phyloP scores from a whole-genome alignment of 306 rosid species.

The Luffa aegyptiaca region DNA sequence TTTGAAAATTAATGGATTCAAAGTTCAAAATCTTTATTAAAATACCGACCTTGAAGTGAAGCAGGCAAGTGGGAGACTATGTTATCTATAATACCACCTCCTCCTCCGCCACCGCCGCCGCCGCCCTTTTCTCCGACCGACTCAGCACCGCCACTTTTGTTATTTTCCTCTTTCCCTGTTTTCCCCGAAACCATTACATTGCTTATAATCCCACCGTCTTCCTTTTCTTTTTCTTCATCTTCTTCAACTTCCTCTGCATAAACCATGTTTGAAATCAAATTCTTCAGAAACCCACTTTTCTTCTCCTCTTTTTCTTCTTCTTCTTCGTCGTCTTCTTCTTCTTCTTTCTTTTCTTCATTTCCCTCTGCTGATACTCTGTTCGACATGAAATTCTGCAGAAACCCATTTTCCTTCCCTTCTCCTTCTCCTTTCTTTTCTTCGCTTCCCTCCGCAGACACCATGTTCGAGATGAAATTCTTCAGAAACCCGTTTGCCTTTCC shows the following conservation, averaged over 20 bases:
- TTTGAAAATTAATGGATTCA: neutral
- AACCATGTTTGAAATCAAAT: slow-evolving; percentile 9
- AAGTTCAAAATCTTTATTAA: neutral
- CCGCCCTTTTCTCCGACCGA: slow-evolving; percentile 11
- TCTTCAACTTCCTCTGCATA: slow-evolving; percentile 7
- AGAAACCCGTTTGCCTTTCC: slow-evolving; percentile 5
- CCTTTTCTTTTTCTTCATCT: neutral
- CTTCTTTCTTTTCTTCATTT: neutral
- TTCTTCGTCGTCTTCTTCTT: neutral
- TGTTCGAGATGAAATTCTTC: neutral
- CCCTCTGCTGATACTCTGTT: neutral
- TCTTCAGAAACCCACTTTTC: neutral
- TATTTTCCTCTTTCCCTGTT: slow-evolving; percentile 2
- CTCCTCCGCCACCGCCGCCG: neutral
- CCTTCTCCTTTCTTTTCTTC: neutral
- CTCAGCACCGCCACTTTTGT: neutral
- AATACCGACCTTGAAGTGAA: slow-evolving; percentile 28
- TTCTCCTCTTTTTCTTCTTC: slow-evolving; percentile 1
- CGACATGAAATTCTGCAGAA: slow-evolving; percentile 4
- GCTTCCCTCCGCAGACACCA: neutral
- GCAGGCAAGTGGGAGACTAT: slow-evolving; percentile 35
- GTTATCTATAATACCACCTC: slow-evolving; percentile 27
- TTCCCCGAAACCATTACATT: slow-evolving; percentile 14
- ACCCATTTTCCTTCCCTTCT: slow-evolving; percentile 3
- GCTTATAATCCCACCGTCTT: slow-evolving; percentile 19